Percentiles rank a stretch among this genome's conserved stretches.
These are phyloP conservation scores for Aspergillus ostianus DNA, from an alignment of 495 filamentous ascomycete species.

Conservation along the genomic window DNA sequence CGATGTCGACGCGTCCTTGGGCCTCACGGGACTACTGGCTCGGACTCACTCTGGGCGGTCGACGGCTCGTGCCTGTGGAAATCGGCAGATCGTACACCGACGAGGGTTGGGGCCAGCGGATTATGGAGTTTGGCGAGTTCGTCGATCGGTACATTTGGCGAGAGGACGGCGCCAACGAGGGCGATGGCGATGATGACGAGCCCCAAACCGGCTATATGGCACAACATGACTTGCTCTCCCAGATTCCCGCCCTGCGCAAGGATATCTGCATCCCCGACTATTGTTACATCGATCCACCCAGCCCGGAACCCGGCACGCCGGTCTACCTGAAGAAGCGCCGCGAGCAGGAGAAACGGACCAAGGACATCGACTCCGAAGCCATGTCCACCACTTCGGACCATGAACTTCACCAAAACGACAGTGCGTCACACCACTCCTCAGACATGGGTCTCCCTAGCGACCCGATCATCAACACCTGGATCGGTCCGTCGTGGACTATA, in stretches of 20 bases:
- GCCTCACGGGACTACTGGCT: conserved; percentile 70
- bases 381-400: conserved; percentile 8
- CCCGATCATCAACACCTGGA: conserved; percentile 79
- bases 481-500: conserved; percentile 84
- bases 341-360: conserved; percentile 27
- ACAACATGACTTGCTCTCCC: conserved; percentile 82
- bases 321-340: conserved; percentile 44
- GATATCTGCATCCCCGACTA: conserved; percentile 84
- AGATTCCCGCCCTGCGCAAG: conserved; percentile 72
- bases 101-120: conserved; percentile 78
- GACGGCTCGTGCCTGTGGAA: conserved; percentile 83
- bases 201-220: conserved; percentile 72
- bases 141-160: conserved; percentile 56
- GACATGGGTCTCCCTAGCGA: conserved; percentile 25
- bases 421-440: conserved; percentile 12
- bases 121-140: conserved; percentile 76
- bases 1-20: conserved; percentile 69
- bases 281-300: conserved; percentile 67
- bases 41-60: conserved; percentile 69
- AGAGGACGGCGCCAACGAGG: conserved; percentile 15
- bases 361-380: not conserved
- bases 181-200: conserved; percentile 14
- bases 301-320: conserved; percentile 46
- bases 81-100: conserved; percentile 88
- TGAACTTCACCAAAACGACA: conserved; percentile 42